Evolutionary conservation across 306 rosid species (phyloP), one percentile per base, ranked within the genome.

Genomic region (Abrus precatorius): DNA sequence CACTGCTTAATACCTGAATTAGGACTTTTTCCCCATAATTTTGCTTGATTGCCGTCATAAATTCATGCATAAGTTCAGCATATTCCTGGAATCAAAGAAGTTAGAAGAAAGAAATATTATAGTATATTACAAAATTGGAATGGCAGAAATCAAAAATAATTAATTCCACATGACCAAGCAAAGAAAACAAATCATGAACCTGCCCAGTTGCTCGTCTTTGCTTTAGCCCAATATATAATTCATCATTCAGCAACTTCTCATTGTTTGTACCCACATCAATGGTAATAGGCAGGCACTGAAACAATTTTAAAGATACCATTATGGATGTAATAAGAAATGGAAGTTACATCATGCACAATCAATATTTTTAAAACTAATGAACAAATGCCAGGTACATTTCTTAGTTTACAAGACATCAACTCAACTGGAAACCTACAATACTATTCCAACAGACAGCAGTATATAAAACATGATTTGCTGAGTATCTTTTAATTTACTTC

Each of bases 231-330:
- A 96, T 96, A 87, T 96, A 96, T 78, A 93, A 90, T 80, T 93
- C 99, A 77, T 96, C 97, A 27, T 93, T 88, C 89, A 93, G 84
- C 82, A 96, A 83, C 70, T 67, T 68, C 90, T 96, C 97, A 71
- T 96, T 96, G 97, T 96, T 96, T 75, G 99, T 96, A 45, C 99
- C 99, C 64, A 93, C 99, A 86, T 96, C 99, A 74, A 96, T 93
- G 79, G 99, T 96, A 82, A 96, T 84, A 7, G 99, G 99, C 87
- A 96, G 85, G 83, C 99, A 96, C 99, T 96, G 91, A 71, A 86
- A 84, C 82, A 70, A 67, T 40, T 41, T 72, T 7, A 83, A 72
- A 4, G 45, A 80, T n/a, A 64, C 56, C 43, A 65, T 71, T 56
- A 63, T 55, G 50, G 72, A 38, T 55, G 55, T 40, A 47, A 75